Base-by-base conservation (phyloP, 345 rosid species). In the Sonneratia alba region DNA sequence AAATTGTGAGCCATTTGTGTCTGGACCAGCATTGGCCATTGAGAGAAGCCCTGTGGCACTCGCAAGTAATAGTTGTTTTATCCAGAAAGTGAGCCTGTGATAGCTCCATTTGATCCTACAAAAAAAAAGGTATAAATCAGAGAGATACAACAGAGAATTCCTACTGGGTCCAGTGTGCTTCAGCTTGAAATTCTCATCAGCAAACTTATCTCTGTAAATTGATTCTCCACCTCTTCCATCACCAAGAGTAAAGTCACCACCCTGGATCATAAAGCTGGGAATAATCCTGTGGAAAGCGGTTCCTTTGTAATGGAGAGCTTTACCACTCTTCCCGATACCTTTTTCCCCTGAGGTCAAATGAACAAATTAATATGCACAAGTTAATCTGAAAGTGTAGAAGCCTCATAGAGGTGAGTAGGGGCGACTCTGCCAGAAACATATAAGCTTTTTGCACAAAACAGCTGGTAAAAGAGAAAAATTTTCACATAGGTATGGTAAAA, bases 161-260 rank as follows among this genome's bases (percentile, higher is more conserved):
- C 38, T 36, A 90, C 99, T 97, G 68, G 96, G 97, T 66, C 97
- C 94, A 1, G 91, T 90, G 68, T 95, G 99, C 94, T 90, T 90
- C 77, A 95, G 71, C 89, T 90, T 88, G 87, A 95, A 95, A 72
- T 92, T 95, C 78, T 95, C 98, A 74, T 95, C 97, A 19, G 87
- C 83, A 81, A 95, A 95, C 84, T 92, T 92, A 84, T 89, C 88
- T 51, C 99, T 98, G 9, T 90, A 92, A 74, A 95, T 92, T 2
- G 99, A 95, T 78, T 95, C 98, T 56, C 98, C 98, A 43, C 98
- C 99, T 80, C 89, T 89, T 74, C 99, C 99, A 55, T 90, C 90
- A 3, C 99, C 97, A 48, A 78, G 98, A 0, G 99, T 95, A 59
- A 95, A 95, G 67, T 95, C 99, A 76, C 99, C 99, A 66, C 99